These are phyloP conservation scores for Colletotrichum zoysiae DNA, from an alignment of 2,329 filamentous ascomycete genomes.

Conservation along the genomic window DNA sequence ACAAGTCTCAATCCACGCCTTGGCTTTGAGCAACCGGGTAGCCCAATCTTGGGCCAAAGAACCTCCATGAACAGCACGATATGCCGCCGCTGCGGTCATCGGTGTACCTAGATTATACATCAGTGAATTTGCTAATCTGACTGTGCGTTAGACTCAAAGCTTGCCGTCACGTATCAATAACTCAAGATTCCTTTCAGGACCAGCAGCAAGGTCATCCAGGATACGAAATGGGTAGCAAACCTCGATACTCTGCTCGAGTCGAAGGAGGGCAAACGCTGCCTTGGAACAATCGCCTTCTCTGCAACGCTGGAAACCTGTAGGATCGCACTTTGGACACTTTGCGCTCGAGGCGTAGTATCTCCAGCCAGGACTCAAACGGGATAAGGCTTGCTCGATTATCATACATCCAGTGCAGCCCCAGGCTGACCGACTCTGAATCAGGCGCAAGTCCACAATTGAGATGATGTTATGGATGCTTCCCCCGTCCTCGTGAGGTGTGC, in stretches of 20 bases:
- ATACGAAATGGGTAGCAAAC: constrained; percentile 18
- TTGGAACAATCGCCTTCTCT: constrained; percentile 1
- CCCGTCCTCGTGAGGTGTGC: not conserved
- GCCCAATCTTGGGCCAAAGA: not conserved
- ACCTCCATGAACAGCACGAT: rapidly evolving
- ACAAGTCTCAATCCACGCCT: not conserved
- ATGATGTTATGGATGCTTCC: not conserved
- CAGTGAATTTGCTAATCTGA: not conserved
- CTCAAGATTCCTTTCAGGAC: not conserved
- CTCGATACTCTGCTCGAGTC: not conserved
- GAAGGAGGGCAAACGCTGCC: constrained; percentile 9
- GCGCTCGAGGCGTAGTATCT: not conserved
- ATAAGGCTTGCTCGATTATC: not conserved
- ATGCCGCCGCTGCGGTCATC: not conserved
- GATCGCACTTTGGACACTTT: not conserved
- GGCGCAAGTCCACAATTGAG: not conserved
- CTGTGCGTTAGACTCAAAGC: not conserved
- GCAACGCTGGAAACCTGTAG: not conserved
- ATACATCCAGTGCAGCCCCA: not conserved
- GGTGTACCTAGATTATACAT: not conserved
- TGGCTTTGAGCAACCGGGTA: not conserved
- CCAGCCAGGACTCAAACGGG: not conserved
- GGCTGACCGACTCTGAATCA: not conserved
- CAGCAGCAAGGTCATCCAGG: constrained; percentile 6
- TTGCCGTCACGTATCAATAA: not conserved